Percentiles rank a stretch among this genome's conserved stretches.
phyloP scores from a whole-genome alignment of 2,329 filamentous ascomycete species.

The Aaosphaeria arxii region DNA sequence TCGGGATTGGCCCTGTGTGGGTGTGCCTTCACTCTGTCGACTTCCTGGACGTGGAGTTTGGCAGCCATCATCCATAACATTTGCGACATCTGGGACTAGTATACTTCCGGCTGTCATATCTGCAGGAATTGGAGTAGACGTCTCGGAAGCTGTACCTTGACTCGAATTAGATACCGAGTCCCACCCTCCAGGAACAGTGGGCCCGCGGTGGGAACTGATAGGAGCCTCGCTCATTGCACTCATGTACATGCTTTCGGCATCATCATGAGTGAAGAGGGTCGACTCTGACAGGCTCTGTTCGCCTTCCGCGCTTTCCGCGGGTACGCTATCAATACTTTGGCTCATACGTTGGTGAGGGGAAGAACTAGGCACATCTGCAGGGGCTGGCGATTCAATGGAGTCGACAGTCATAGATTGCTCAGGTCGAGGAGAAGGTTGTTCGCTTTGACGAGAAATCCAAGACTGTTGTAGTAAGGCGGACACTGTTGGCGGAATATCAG shows the following conservation, averaged over 20 bases:
- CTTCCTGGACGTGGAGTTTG: slow-evolving; percentile 39
- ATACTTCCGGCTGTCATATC: slow-evolving; percentile 31
- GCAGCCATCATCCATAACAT: slow-evolving; percentile 27
- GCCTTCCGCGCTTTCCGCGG: too few species aligned
- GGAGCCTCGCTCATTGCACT: slow-evolving; percentile 56
- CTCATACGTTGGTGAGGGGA: not conserved
- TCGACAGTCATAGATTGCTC: not conserved
- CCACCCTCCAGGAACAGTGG: slow-evolving; percentile 43
- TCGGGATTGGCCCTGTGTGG: too few species aligned
- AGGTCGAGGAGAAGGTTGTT: not conserved
- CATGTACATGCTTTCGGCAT: slow-evolving; percentile 86
- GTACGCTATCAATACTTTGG: too few species aligned
- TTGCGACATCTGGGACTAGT: slow-evolving; percentile 21
- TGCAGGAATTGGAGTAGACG: slow-evolving; percentile 22
- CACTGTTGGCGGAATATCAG: not conserved
- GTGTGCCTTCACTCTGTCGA: slow-evolving; percentile 15
- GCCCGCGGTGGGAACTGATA: slow-evolving; percentile 11
- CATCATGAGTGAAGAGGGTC: slow-evolving; percentile 72
- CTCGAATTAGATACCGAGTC: slow-evolving; percentile 33
- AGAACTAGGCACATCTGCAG: not conserved
- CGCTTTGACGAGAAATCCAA: not conserved
- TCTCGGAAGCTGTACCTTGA: slow-evolving; percentile 23
- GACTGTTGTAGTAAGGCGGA: not conserved
- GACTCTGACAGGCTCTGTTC: slow-evolving; percentile 46
- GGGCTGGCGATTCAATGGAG: not conserved